These are phyloP conservation scores for Petunia secreta DNA, from an alignment of 257 asterid genomes.

Conservation along the genomic window DNA sequence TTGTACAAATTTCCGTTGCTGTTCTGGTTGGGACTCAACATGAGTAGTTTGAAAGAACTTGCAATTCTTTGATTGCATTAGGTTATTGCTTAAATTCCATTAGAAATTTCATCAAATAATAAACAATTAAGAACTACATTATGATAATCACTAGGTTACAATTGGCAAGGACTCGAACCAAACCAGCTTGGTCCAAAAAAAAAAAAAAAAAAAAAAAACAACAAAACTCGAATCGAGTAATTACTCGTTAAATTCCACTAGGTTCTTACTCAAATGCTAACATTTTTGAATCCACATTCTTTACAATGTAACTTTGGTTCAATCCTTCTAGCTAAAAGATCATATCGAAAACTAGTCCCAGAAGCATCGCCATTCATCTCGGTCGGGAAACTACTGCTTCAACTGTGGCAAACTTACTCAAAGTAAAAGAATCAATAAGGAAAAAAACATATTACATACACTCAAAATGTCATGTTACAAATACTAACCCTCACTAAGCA, in stretches of 20 bases:
- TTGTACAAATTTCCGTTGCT: too few species aligned
- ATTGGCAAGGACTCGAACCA: not conserved
- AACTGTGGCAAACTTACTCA: constrained; percentile 4
- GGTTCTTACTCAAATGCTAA: too few species aligned
- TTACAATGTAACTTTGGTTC: not conserved
- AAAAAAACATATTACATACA: not conserved
- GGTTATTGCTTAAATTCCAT: too few species aligned
- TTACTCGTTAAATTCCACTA: too few species aligned
- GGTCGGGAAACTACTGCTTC: not conserved
- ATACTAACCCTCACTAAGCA: constrained; percentile 11
- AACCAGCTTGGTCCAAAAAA: not conserved
- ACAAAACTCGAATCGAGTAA: too few species aligned
- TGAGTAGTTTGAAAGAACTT: too few species aligned
- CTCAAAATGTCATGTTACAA: constrained; percentile 17
- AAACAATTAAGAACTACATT: too few species aligned
- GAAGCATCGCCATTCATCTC: not conserved
- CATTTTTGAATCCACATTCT: not conserved
- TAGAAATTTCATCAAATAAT: too few species aligned
- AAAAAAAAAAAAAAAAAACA: not conserved
- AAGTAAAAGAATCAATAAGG: not conserved
- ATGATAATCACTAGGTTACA: not conserved
- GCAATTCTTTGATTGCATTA: too few species aligned
- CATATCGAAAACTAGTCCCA: not conserved
- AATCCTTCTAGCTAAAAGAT: not conserved
- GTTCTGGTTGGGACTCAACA: too few species aligned